Evolutionary conservation across 1,284 basidiomycete species (phyloP).

Genomic region (Xerocomus amazonicus): DNA sequence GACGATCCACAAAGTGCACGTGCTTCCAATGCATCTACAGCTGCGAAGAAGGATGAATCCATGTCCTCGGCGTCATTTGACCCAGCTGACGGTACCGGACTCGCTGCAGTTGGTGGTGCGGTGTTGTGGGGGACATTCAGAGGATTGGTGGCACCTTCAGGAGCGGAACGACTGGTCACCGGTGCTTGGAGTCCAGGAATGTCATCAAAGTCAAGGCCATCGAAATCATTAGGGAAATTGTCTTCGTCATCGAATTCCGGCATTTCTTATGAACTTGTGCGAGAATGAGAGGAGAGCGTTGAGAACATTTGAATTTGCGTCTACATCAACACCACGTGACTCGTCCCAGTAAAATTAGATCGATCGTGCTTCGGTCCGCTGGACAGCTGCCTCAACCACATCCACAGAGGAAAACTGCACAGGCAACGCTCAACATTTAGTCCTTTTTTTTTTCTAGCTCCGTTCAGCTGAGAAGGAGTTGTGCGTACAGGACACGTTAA

Average conservation of each 20-base stretch:
- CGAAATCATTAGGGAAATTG: conserved; percentile 43
- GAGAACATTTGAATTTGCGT: not conserved
- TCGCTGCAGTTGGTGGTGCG: conserved; percentile 1
- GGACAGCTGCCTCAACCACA: too few species aligned
- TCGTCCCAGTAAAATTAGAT: too few species aligned
- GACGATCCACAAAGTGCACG: conserved; percentile 14
- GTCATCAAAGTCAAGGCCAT: conserved; percentile 31
- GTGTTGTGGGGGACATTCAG: not conserved
- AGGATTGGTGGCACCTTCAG: not conserved
- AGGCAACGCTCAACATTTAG: not conserved
- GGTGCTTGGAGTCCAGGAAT: conserved; percentile 38
- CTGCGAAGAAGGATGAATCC: conserved; percentile 34
- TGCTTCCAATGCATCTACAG: conserved; percentile 41
- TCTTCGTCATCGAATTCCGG: conserved; percentile 31
- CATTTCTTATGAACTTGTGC: conserved; percentile 17
- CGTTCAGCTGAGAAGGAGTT: not conserved
- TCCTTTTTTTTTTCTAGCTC: not conserved
- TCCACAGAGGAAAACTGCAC: too few species aligned
- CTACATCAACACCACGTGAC: too few species aligned
- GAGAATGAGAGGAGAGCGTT: not conserved
- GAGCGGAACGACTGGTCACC: not conserved
- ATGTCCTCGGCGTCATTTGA: conserved; percentile 35
- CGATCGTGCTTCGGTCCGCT: too few species aligned
- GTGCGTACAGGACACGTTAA: not conserved
- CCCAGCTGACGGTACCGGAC: conserved; percentile 20